Evolutionary conservation across 352 stramenopile genomes (phyloP), one percentile per base, ranked within the genome.

Genomic region (Globisporangium abappressorium): DNA sequence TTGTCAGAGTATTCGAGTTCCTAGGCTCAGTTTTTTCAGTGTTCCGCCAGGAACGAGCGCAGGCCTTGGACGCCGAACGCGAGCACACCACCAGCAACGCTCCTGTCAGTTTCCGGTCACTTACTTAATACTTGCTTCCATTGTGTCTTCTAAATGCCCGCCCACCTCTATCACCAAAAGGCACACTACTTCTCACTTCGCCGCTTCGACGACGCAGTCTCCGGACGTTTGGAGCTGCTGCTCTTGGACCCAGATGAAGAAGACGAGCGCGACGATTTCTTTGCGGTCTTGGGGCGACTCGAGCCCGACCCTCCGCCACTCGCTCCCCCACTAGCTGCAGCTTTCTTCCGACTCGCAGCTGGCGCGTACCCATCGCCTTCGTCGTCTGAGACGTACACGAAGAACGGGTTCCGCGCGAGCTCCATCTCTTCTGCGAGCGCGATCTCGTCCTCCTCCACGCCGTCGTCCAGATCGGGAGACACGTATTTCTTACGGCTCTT

Each of bases 301-400:
- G 30, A 70, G 69, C 11, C 64, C 38, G 30, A 70, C 66, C 11
- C 64, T 57, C 33, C 63, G 11, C 22, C n/a, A 61, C 22, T 5
- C 30, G 2, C 28, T 26, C 30, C 12, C 6, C 11, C 56, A 3
- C 26, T 14, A 6, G 57, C 49, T 18, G 22, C 26, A 15, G 58
- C 36, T 56, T 85, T 90, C 71, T 82, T 89, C 2, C 82, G 72
- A 47, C 69, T 79, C 15, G 81, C 70, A 15, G 85, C 87, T 20
- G 85, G 82, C 18, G 87, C 87, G 62, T 93, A 93, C 14, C 87
- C 87, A 53, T 93, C 84, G 6, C 83, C 81, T 68, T 94, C 84
- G 0, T 92, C 88, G 63, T 95, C 87, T 5, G 82, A 90, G 28
- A 92, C 82, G 72, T 95, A 95, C 59, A 93, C 78, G 54, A 95